Evolutionary conservation across 1,284 basidiomycete species (phyloP), one percentile per base, ranked within the genome.

Genomic region (Heimioporus retisporus): DNA sequence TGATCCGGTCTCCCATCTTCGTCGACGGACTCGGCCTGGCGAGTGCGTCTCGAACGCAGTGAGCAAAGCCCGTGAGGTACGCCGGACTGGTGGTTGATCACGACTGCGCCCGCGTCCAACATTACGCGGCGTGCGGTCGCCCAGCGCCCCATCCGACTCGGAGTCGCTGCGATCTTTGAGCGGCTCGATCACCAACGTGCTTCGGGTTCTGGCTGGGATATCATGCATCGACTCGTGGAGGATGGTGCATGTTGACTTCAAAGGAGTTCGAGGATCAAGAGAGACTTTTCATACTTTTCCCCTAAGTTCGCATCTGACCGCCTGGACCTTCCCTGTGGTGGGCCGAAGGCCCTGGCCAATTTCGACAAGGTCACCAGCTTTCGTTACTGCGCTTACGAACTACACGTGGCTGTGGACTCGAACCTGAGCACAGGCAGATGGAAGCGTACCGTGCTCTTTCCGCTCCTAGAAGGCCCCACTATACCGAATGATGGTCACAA

Each of bases 1-100:
- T 96, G 80, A 98, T 94, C 69, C 92, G 90, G 79, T 98, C 96
- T 6, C 89, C 89, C 0, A 89, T 87, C 74, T 96, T 93, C 23
- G 89, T 91, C 0, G 89, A 86, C 35, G 10, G 35, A 35, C 35
- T 35, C 35, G 35, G 35, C 35, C 35, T 11, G 35, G 35, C 10
- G 35, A 35, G 35, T 35, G 35, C 35, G 10, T 35, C 10, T 35
- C 35, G 35, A 35, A 35, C 35, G 35, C 10, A 11, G 35, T 8
- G 35, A 35, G 35, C 28, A 11, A 35, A 35, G 35, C 35, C 10
- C 35, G 35, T 11, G 10, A 35, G 35, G 35, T 35, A 11, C 35
- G 10, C 35, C 35, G 7, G 7, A 35, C 35, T 11, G 35, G 35
- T 35, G 35, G 35, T 35, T 11, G 35, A 35, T 8, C 35, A 96